A percentile compares a stretch with the other conserved stretches of the same genome.
These are phyloP conservation scores for Neonectria neomacrospora DNA, from an alignment of 2,329 filamentous ascomycete genomes.

Conservation along the genomic window DNA sequence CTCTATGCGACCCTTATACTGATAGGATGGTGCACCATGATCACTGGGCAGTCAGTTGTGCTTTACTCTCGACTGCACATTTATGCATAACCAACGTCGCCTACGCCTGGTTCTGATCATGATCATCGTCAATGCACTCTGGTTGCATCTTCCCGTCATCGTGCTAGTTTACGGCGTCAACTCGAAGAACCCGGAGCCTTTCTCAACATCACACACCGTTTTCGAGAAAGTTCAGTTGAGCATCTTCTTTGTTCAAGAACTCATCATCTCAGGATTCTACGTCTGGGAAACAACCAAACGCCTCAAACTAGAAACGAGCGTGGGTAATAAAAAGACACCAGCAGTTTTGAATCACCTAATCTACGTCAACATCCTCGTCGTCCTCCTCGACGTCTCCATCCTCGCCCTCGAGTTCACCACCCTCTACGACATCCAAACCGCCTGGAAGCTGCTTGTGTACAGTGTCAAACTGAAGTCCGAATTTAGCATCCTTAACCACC, in stretches of 20 bases:
- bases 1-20: conserved; percentile 44
- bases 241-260: conserved; percentile 65
- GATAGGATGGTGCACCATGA: conserved; percentile 58
- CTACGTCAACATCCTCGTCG: conserved; percentile 55
- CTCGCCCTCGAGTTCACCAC: conserved; percentile 54
- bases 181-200: conserved; percentile 40
- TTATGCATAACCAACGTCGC: conserved; percentile 61
- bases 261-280: conserved; percentile 63
- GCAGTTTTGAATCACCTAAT: conserved; percentile 51
- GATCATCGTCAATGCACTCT: conserved; percentile 65
- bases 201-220: conserved; percentile 51
- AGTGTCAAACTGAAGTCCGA: conserved; percentile 53
- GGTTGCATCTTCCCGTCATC: conserved; percentile 65
- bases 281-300: conserved; percentile 63
- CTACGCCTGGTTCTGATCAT: conserved; percentile 64
- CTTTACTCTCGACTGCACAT: conserved; percentile 72
- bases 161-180: conserved; percentile 66
- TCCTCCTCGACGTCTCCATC: conserved; percentile 52
- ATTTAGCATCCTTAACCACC: conserved; percentile 51
- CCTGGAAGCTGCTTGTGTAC: conserved; percentile 45
- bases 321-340: conserved; percentile 31
- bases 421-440: conserved; percentile 40
- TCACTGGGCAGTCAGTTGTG: conserved; percentile 70
- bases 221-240: conserved; percentile 66
- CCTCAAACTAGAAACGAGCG: conserved; percentile 54